A percentile compares a stretch with the other conserved stretches of the same genome.
These are phyloP conservation scores for Sutorius eximius DNA, from an alignment of 1,284 basidiomycete genomes.

Conservation along the genomic window DNA sequence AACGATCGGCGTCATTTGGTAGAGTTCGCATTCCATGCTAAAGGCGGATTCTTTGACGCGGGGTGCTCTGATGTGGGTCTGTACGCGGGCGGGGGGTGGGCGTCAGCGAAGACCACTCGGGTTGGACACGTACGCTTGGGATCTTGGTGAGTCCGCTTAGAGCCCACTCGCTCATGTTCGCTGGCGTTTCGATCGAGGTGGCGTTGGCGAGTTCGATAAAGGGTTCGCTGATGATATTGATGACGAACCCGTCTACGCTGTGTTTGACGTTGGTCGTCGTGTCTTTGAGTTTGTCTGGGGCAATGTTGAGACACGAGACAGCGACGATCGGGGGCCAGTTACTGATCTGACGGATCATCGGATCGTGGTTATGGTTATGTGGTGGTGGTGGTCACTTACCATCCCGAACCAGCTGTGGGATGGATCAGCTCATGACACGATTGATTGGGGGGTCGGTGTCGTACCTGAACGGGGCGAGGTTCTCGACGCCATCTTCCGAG, in stretches of 20 bases:
- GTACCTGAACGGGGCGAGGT: constrained; percentile 57
- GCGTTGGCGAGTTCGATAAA: constrained; percentile 66
- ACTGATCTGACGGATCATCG: constrained; percentile 35
- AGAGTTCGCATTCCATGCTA: constrained; percentile 64
- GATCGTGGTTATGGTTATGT: not conserved
- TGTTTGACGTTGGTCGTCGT: constrained; percentile 49
- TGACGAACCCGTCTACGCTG: constrained; percentile 55
- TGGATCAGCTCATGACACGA: not conserved
- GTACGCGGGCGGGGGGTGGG: not conserved
- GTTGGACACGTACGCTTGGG: constrained; percentile 46
- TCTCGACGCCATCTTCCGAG: constrained; percentile 48
- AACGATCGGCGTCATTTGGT: constrained; percentile 44
- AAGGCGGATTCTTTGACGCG: constrained; percentile 69
- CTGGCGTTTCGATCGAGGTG: constrained; percentile 57
- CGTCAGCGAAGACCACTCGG: not conserved
- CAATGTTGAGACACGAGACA: constrained; percentile 43
- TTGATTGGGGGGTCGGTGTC: not conserved
- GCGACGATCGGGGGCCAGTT: constrained; percentile 31
- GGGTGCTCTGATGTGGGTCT: constrained; percentile 53
- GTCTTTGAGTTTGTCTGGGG: constrained; percentile 13
- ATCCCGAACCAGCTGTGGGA: constrained; percentile 48
- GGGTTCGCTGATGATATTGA: constrained; percentile 70
- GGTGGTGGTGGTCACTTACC: constrained; percentile 14
- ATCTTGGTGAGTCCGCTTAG: constrained; percentile 61
- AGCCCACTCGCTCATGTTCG: constrained; percentile 60